Evolutionary conservation across 2,329 filamentous ascomycete species (phyloP).

Genomic region (Exutisphaerella laricina): DNA sequence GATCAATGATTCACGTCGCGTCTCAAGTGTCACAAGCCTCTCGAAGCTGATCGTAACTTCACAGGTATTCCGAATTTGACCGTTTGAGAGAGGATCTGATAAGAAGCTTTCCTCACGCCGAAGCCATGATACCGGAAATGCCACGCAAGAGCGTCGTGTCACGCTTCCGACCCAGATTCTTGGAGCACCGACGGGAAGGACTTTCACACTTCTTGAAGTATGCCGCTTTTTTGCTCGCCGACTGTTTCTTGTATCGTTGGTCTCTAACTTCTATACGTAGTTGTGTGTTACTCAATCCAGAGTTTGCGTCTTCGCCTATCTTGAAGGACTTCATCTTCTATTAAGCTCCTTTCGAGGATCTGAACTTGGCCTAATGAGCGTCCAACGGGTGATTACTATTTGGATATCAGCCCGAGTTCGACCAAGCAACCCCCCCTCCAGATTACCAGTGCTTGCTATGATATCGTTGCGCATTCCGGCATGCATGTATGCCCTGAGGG

Average conservation of each 20-base stretch:
- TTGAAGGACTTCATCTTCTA: conserved; percentile 82
- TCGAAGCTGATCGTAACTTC: conserved; percentile 5
- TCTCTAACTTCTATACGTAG: too few relatives aligned
- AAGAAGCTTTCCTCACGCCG: conserved; percentile 75
- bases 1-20: conserved; percentile 5
- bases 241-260: conserved; percentile 17
- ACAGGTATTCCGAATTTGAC: conserved; percentile 93
- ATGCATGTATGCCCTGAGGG: too few relatives aligned
- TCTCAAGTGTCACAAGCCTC: conserved; percentile 4
- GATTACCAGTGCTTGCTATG: too few relatives aligned
- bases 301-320: conserved; percentile 86
- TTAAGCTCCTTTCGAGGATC: too few relatives aligned
- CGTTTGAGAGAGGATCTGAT: conserved; percentile 68
- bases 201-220: conserved; percentile 93
- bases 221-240: conserved; percentile 34
- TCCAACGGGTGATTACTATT: too few relatives aligned
- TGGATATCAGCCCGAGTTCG: too few relatives aligned
- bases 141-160: conserved; percentile 87
- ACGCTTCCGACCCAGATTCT: conserved; percentile 72
- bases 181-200: conserved; percentile 76
- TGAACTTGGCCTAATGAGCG: too few relatives aligned
- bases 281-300: conserved; percentile 85
- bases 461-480: too few relatives aligned
- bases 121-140: conserved; percentile 77
- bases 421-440: too few relatives aligned